These are phyloP conservation scores for Fusarium avenaceum DNA, from an alignment of 2,329 filamentous ascomycete species.

Conservation along the genomic window DNA sequence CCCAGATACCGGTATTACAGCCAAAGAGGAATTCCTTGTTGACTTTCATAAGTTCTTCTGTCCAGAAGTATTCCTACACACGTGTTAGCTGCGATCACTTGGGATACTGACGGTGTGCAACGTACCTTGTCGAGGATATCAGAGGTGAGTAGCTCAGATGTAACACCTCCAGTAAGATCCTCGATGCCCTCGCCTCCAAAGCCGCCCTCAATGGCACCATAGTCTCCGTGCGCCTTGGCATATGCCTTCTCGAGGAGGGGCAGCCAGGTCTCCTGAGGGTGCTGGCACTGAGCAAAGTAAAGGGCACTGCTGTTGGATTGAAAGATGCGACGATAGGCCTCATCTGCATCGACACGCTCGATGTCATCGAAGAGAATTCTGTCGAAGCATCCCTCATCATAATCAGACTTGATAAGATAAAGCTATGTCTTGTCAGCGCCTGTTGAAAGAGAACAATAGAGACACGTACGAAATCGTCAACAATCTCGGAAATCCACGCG, in stretches of 20 bases:
- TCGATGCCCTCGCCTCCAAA: constrained; percentile 73
- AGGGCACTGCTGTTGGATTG: constrained; percentile 81
- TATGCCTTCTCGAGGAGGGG: constrained; percentile 85
- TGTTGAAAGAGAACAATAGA: background rate
- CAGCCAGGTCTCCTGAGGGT: constrained; percentile 84
- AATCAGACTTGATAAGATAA: constrained; percentile 69
- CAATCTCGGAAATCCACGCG: constrained; percentile 75
- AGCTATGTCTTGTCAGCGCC: constrained; percentile 50
- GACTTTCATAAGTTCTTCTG: constrained; percentile 80
- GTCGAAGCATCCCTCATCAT: constrained; percentile 68
- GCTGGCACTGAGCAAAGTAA: constrained; percentile 81
- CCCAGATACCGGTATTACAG: constrained; percentile 63
- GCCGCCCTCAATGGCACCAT: constrained; percentile 79
- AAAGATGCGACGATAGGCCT: constrained; percentile 76
- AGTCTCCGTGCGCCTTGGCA: constrained; percentile 86
- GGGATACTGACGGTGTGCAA: accelerated
- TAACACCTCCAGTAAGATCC: constrained; percentile 75
- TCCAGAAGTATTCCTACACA: constrained; percentile 73
- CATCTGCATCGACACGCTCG: constrained; percentile 66
- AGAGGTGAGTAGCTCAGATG: constrained; percentile 73
- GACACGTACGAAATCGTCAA: constrained; percentile 64
- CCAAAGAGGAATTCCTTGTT: constrained; percentile 83
- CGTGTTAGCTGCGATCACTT: background rate
- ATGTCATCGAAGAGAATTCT: constrained; percentile 60
- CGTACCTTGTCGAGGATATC: constrained; percentile 80